A percentile compares a stretch with the other conserved stretches of the same genome.
Evolutionary conservation across 106 monocot species (phyloP).

Genomic region (Dendrobium officinale): DNA sequence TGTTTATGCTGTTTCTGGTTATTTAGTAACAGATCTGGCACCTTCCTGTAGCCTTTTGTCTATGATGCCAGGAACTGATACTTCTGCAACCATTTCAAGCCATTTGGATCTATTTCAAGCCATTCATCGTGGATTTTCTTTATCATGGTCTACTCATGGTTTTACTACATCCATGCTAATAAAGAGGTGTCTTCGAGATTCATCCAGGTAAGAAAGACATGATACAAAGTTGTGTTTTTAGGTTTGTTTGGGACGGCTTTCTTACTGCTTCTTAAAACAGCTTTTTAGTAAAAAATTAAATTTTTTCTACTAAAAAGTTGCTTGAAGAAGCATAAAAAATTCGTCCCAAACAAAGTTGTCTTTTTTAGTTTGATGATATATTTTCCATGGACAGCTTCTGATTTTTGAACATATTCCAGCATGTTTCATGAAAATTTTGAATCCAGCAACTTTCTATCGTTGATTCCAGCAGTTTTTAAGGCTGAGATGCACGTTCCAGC

Average conservation of each 20-base stretch:
- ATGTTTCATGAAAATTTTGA: neutral
- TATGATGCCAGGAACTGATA: neutral
- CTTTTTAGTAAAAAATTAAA: too few species aligned
- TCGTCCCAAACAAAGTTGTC: too few species aligned
- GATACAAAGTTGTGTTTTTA: neutral
- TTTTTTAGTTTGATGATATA: too few species aligned
- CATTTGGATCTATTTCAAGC: neutral
- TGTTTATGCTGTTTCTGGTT: neutral
- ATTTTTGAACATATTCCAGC: neutral
- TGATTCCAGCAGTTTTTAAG: constrained; percentile 1
- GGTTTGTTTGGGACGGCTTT: too few species aligned
- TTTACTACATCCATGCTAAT: too few species aligned
- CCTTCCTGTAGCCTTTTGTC: constrained; percentile 7
- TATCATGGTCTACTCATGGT: neutral
- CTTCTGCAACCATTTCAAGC: neutral
- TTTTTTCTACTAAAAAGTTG: too few species aligned
- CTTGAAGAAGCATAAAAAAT: too few species aligned
- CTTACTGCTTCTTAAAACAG: too few species aligned
- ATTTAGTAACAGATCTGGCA: neutral
- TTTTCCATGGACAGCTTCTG: neutral
- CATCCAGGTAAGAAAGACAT: neutral
- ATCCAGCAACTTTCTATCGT: neutral
- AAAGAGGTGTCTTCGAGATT: neutral
- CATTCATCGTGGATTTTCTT: neutral
- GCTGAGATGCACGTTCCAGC: constrained; percentile 9